These are phyloP conservation scores for Colletotrichum australisinense DNA, from an alignment of 2,329 filamentous ascomycete species.

Conservation along the genomic window DNA sequence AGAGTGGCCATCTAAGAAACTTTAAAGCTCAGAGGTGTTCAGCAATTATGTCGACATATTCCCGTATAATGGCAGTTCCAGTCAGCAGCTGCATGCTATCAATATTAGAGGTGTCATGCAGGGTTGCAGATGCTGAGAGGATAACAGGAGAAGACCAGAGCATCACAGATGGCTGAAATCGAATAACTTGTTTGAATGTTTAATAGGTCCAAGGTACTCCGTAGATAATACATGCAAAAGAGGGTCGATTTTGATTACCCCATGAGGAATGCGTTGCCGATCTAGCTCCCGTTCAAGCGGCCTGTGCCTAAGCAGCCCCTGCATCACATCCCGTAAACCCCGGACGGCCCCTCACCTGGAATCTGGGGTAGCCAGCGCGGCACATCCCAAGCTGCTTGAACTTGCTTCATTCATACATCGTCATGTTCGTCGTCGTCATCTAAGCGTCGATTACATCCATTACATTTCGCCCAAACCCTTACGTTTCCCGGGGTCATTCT, in stretches of 20 bases:
- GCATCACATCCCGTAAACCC: background rate
- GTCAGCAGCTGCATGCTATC: background rate
- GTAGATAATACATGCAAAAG: too few species aligned
- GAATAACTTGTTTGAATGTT: background rate
- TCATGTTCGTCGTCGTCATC: too few species aligned
- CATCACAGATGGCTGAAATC: background rate
- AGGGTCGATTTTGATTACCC: background rate
- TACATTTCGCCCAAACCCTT: too few species aligned
- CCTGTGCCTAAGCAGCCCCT: background rate
- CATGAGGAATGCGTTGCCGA: background rate
- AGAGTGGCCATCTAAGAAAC: background rate
- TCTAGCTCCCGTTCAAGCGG: background rate
- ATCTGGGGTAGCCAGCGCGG: background rate
- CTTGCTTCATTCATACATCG: background rate
- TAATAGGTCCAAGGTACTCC: background rate
- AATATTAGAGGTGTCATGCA: background rate
- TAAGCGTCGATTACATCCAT: too few species aligned
- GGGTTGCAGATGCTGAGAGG: too few species aligned
- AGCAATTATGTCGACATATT: background rate
- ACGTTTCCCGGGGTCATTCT: too few species aligned
- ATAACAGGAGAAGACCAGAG: background rate
- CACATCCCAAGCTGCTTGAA: background rate
- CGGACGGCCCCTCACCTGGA: background rate
- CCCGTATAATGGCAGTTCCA: background rate
- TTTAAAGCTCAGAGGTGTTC: background rate